These are phyloP conservation scores for Ambrosiella xylebori DNA, from an alignment of 2,329 filamentous ascomycete species.

Conservation along the genomic window DNA sequence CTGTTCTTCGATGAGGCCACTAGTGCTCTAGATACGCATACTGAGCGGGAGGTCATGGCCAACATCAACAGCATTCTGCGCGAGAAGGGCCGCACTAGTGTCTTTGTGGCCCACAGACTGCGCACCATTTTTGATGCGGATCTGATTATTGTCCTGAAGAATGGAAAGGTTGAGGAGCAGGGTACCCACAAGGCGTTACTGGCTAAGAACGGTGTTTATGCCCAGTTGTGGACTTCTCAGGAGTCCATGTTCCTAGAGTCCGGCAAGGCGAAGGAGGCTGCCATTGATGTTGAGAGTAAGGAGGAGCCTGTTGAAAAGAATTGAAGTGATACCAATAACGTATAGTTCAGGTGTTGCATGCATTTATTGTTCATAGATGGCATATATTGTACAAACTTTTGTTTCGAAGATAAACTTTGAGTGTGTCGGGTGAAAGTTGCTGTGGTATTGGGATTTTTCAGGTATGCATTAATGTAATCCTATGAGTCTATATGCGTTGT, in stretches of 20 bases:
- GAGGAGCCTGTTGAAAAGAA: slow-evolving; percentile 5
- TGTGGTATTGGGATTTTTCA: too few species aligned
- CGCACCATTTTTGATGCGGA: slow-evolving; percentile 89
- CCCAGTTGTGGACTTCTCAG: slow-evolving; percentile 72
- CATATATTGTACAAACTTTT: not conserved
- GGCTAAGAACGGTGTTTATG: slow-evolving; percentile 62
- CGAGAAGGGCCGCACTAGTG: slow-evolving; percentile 75
- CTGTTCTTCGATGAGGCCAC: slow-evolving; percentile 95
- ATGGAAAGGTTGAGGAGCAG: slow-evolving; percentile 70
- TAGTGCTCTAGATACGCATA: slow-evolving; percentile 80
- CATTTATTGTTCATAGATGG: not conserved
- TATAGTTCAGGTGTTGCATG: not conserved
- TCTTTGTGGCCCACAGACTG: slow-evolving; percentile 85
- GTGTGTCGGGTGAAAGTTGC: too few species aligned
- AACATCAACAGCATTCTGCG: slow-evolving; percentile 88
- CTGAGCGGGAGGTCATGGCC: slow-evolving; percentile 72
- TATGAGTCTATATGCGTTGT: not conserved
- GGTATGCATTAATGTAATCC: too few species aligned
- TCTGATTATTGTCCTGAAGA: slow-evolving; percentile 76
- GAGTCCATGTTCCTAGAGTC: slow-evolving; percentile 33
- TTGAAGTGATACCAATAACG: not conserved
- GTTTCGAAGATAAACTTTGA: not conserved
- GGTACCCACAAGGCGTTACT: slow-evolving; percentile 78
- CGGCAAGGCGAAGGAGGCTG: not conserved
- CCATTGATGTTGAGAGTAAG: not conserved